Evolutionary conservation across 1,284 basidiomycete genomes (phyloP), one percentile per base, ranked within the genome.

Genomic region (Malassezia nana): DNA sequence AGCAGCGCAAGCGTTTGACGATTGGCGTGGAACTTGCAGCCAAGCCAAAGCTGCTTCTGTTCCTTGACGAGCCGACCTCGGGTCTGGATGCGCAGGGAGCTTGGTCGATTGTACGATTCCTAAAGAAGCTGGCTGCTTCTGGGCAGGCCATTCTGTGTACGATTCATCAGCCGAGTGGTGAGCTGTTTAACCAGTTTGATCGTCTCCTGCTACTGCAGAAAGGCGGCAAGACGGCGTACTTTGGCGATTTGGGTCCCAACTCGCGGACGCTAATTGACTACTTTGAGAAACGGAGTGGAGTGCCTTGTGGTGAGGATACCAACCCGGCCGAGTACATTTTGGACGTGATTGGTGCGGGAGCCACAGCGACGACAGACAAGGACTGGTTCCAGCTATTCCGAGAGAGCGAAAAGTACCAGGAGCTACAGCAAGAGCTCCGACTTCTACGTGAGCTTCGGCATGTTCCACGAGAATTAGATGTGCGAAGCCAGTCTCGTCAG

Each of bases 181-280:
- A 63, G 55, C 53, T 68, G 13, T 66, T 68, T 46, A 59, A 62
- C 52, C 57, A 60, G 35, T 65, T 68, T 18, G 66, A 69, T 43
- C 56, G 67, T 1, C 53, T 69, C 20, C 50, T 67, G 6, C 54
- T 69, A 16, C 57, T 69, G 26, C 58, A 69, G 44, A 63, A 63
- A 45, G 66, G 66, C 12, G 62, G 65, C 13, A 59, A 65, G 50
- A 62, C 60, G n/a, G 62, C 57, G 20, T 67, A 61, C 59, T 87
- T 86, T 62, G 86, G 85, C 20, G 82, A 87, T 52, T 74, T 87
- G 15, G 86, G 86, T 3, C 58, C 76, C 18, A 79, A 81, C 59
- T 78, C 81, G 2, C 74, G 73, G 26, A 79, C 77, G 0, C 69
- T 87, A 35, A 80, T 85, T 59, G 64, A 78, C 16, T 88, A 87